Percentiles rank a stretch among this genome's conserved stretches.
phyloP scores from a whole-genome alignment of 306 rosid genomes.

The Castanea mollissima region DNA sequence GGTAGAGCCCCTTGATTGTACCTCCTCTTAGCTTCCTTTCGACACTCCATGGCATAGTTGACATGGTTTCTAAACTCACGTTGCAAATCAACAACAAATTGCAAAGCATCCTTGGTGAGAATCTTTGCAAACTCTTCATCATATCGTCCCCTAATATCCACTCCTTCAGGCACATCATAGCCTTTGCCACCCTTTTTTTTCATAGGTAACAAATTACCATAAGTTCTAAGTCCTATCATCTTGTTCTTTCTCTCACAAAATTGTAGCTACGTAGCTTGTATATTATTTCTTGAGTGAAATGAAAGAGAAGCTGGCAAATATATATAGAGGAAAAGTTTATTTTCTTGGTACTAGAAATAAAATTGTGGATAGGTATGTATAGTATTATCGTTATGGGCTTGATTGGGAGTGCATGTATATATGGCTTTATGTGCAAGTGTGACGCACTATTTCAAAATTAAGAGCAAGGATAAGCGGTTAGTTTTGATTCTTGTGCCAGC shows the following conservation, averaged over 20 bases:
- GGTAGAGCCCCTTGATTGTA: conserved; percentile 72
- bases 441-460: neutral
- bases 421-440: conserved; percentile 23
- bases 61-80: conserved; percentile 69
- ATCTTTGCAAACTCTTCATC: conserved; percentile 63
- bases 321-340: neutral
- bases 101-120: conserved; percentile 69
- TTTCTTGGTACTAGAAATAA: neutral
- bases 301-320: neutral
- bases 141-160: conserved; percentile 71
- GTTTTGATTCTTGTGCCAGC: conserved; percentile 38
- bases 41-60: conserved; percentile 68
- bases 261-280: neutral
- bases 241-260: neutral
- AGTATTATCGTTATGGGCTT: conserved; percentile 21
- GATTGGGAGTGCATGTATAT: conserved; percentile 6
- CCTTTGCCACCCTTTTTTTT: conserved; percentile 7
- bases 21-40: conserved; percentile 66
- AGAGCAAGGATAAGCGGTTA: conserved; percentile 16
- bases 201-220: conserved; percentile 17
- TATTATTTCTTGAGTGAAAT: neutral
- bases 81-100: conserved; percentile 68
- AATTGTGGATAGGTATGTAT: conserved; percentile 1
- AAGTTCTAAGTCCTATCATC: conserved; percentile 38
- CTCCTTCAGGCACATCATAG: conserved; percentile 71